Base-by-base conservation (phyloP, 345 rosid genomes). In the Populus tremula region DNA sequence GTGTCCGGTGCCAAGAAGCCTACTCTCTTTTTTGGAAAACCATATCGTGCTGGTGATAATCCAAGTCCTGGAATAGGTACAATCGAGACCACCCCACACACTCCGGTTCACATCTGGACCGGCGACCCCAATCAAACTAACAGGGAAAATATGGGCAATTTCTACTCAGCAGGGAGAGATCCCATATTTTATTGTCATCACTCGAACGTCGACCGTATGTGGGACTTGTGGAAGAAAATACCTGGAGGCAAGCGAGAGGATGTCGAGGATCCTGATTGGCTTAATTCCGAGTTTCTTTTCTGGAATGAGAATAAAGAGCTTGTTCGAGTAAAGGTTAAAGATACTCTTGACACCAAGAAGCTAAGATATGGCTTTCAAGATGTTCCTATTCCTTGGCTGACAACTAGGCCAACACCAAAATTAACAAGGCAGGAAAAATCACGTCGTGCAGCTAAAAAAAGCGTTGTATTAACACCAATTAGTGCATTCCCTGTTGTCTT, bases 151-250 rank as follows among this genome's bases (percentile, higher is more conserved):
- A 89, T 91, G 94, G 94, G 94, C 2, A 88, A 76, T 41, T 86
- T 91, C 80, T 88, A 89, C 80, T 88, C 95, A 0, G 90, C 91
- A 0, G 95, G 61, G 1, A 85, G 90, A 69, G 95, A 89, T 71
- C 94, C 94, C 0, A 70, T 91, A 50, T 91, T 91, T 79, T 89
- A 39, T n/a, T 75, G 85, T 35, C 94, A 89, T 77, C 94, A 91
- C 71, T 70, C 89, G 2, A 91, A 91, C 20, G 75, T 88, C 2
- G 94, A 91, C 74, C 87, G 92, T 6, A 74, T 88, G 89, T 89
- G 92, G 94, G 67, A 80, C 5, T 2, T 91, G n/a, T 91, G 92
- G 94, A 89, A 86, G 65, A 82, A 86, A 6, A 61, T 91, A 20
- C 62, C 62, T 8, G 91, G 91, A 62, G 91, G 90, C 35, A 80